Evolutionary conservation across 225 moss, liverwort and hornwort species (phyloP), one percentile per base, ranked within the genome.

Genomic region (Takakia lepidozioides): DNA sequence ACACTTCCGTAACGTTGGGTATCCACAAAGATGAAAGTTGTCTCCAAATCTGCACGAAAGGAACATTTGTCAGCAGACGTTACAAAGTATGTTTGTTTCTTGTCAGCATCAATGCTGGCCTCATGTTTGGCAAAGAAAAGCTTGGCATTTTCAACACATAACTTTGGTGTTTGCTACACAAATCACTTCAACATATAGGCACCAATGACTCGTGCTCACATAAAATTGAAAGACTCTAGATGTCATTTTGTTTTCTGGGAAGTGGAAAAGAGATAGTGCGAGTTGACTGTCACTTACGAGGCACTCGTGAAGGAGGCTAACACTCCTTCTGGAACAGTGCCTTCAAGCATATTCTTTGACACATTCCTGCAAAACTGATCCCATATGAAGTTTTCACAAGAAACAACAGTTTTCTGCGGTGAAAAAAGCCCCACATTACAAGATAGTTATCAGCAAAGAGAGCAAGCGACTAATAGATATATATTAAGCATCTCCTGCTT

Each of bases 281-380:
- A n/a, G n/a, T n/a, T n/a, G n/a, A n/a, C n/a, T n/a, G 10, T 5
- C 43, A 32, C 78, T 72, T 65, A 78, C 78, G 78, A 78, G 43
- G 69, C 51, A 62, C 18, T 39, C 25, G 72, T 61, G 54, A 78
- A 73, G 48, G 68, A 58, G 44, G 72, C 68, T 27, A 78, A 48
- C 51, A 68, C 44, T 57, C 64, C 68, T 62, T 62, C 64, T 17
- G 78, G 78, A 47, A 78, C 47, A 45, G 54, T 42, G n/a, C 78
- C 78, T 52, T 53, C 46, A 41, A 73, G 52, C 25, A 52, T 46
- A 29, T 73, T 73, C 40, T 58, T 25, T 29, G 78, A 73, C 15
- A 78, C 39, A 59, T 73, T 78, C 16, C 73, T 78, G 60, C 46
- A 42, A 55, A 16, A 10, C 17, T 18, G n/a, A 10, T 7, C 5